phyloP scores from a whole-genome alignment of 257 asterid genomes.

The Solanum habrochaites region DNA sequence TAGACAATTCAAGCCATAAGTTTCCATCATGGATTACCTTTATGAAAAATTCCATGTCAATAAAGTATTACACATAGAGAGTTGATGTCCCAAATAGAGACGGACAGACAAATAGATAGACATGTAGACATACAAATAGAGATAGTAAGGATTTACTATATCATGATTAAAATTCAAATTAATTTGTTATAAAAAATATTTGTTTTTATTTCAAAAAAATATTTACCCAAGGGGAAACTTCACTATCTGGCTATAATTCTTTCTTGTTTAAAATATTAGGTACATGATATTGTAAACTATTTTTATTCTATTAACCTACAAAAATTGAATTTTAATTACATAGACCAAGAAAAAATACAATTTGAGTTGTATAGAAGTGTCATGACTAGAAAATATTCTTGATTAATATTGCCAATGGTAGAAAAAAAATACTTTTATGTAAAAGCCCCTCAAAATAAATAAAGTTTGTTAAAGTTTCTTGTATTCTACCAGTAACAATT shows the following conservation, averaged over 20 bases:
- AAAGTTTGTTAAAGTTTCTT: neutral
- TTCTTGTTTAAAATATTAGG: neutral
- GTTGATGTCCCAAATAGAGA: neutral
- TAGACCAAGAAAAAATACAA: neutral
- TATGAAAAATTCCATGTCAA: neutral
- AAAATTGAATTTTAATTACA: neutral
- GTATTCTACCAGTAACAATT: neutral
- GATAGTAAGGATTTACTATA: no score
- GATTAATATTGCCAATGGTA: neutral
- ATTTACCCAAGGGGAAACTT: no score
- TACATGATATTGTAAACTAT: neutral
- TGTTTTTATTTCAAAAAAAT: neutral
- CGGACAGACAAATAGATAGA: neutral
- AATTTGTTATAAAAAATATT: no score
- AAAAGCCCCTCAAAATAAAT: neutral
- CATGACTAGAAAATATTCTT: neutral
- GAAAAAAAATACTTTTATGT: neutral
- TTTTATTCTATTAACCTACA: neutral
- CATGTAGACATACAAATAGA: no score
- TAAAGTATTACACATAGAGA: neutral
- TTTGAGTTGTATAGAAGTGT: neutral
- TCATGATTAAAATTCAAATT: no score
- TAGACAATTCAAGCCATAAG: neutral
- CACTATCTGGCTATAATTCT: neutral
- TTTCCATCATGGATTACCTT: neutral